phyloP scores from a whole-genome alignment of 257 asterid genomes.

The Przewalskia tangutica region DNA sequence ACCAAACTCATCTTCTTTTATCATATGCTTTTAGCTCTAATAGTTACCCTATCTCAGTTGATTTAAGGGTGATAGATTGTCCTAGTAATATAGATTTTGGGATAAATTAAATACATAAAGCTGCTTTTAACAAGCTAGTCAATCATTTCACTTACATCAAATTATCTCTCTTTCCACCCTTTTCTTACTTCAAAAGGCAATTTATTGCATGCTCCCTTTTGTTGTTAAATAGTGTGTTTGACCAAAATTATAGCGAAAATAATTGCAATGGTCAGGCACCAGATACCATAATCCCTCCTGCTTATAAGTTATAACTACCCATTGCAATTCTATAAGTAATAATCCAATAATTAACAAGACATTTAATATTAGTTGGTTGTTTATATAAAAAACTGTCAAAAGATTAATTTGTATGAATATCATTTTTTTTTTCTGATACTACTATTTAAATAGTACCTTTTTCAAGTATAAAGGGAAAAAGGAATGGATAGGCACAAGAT shows the following conservation, averaged over 20 bases:
- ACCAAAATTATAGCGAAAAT: constrained; percentile 14
- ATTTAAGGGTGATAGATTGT: too few relatives aligned
- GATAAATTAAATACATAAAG: not conserved
- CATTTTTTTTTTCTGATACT: too few relatives aligned
- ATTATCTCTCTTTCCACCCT: not conserved
- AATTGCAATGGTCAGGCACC: constrained; percentile 14
- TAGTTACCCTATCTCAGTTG: too few relatives aligned
- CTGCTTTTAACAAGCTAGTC: constrained; percentile 9
- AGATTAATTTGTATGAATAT: too few relatives aligned
- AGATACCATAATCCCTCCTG: not conserved
- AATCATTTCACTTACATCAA: constrained; percentile 20
- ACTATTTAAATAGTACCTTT: too few relatives aligned
- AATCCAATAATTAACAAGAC: not conserved
- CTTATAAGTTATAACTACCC: not conserved
- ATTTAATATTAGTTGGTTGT: not conserved
- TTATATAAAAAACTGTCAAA: too few relatives aligned
- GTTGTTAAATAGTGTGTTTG: constrained; percentile 6
- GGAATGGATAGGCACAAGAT: too few relatives aligned
- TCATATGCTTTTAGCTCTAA: constrained; percentile 11
- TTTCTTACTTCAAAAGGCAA: not conserved
- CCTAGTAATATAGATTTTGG: not conserved
- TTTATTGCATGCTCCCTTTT: not conserved
- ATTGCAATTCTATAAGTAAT: not conserved
- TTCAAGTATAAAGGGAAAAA: too few relatives aligned
- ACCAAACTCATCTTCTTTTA: not conserved